These are phyloP conservation scores for Dryas drummondii DNA, from an alignment of 306 rosid genomes.

Conservation along the genomic window DNA sequence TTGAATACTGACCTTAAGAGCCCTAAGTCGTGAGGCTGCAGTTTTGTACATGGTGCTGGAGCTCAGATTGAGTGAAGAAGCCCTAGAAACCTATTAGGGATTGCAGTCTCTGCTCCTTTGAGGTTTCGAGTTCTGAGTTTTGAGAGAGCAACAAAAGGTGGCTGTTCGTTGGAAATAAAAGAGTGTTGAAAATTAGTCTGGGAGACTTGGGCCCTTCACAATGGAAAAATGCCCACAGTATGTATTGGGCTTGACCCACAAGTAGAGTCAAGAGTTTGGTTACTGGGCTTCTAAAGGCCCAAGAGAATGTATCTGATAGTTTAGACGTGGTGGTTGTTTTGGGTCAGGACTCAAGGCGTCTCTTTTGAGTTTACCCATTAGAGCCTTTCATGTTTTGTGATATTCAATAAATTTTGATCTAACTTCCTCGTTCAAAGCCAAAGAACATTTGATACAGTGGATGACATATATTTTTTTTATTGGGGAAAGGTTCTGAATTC, in stretches of 20 bases:
- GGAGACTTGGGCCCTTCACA: neutral
- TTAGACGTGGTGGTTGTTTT: no score
- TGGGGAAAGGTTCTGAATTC: no score
- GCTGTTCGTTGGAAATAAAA: neutral
- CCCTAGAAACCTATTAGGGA: constrained; percentile 21
- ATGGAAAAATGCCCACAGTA: neutral
- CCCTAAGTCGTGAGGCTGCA: constrained; percentile 60
- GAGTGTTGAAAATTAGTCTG: neutral
- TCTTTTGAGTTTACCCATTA: no score
- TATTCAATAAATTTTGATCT: no score
- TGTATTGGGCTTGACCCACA: neutral
- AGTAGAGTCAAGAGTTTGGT: neutral
- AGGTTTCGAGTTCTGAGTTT: neutral
- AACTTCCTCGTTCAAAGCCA: no score
- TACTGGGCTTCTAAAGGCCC: neutral
- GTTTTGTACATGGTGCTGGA: constrained; percentile 57
- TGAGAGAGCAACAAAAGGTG: neutral
- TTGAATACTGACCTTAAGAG: constrained; percentile 63
- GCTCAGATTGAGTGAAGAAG: constrained; percentile 25
- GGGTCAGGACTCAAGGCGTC: no score
- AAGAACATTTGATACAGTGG: no score
- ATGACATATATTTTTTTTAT: no score
- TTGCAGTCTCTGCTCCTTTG: neutral
- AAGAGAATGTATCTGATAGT: neutral
- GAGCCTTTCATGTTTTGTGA: no score